Base-by-base conservation (phyloP, 192 early-diverging fungal genomes). In the Backusella luteola region DNA sequence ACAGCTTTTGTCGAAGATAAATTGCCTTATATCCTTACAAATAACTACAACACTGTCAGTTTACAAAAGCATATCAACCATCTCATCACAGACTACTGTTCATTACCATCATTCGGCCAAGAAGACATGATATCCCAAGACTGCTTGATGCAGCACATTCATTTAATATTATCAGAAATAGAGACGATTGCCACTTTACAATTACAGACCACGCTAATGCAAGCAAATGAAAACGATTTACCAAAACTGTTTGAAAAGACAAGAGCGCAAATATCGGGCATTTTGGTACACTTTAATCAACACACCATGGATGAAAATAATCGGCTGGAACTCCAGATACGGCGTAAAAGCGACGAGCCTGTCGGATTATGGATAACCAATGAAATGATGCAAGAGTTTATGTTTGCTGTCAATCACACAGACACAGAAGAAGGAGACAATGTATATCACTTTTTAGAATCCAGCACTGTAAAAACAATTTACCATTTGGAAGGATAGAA, bases 1-100 rank as follows among this genome's bases (percentile, higher is more conserved):
- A 63, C n/a, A 69, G 70, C 70, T 49, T 71, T 71, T 71, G 42
- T 71, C 19, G 70, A 71, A 34, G 70, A 71, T 23, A 71, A 71
- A 71, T 49, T 71, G 32, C 70, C 70, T 49, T n/a, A 36, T 7
- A 71, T 71, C 9, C 26, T 71, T 32, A 41, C 39, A 32, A 71
- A 71, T 49, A 26, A 44, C 41, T 71, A 71, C 41, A 71, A 71
- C 23, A 32, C 44, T 32, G 29, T 44, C 29, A 71, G 26, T 71
- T 19, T 71, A 71, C 70, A 71, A 71, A 71, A 15, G 26, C 42
- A 71, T 46, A 46, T 71, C 23, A 44, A 71, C 23, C n/a, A 44
- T 6, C 29, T 71, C 35, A 41, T 71, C 7, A 44, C 41, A 44
- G 41, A 71, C 21, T 49, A 71, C 15, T 71, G 70, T 71, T 41